Conservation (phyloP, 805 yeast genomes). For the Candida boidinii region DNA sequence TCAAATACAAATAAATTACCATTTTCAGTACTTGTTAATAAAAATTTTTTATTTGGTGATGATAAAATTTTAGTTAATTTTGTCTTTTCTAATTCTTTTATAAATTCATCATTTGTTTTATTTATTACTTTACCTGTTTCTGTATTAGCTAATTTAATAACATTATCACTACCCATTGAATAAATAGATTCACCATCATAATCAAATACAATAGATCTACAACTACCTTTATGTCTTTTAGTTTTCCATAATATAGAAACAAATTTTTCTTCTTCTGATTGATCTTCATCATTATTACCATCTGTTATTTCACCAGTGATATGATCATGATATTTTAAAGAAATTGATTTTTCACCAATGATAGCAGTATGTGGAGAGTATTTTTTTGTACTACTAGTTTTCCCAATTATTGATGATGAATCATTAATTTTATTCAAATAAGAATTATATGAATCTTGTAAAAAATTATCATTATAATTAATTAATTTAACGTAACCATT, state of each 20-base stretch:
- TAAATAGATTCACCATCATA: conserved; percentile 50
- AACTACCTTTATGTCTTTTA: conserved; percentile 83
- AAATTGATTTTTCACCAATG: conserved; percentile 8
- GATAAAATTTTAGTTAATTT: conserved; percentile 34
- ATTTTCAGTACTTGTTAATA: conserved; percentile 58
- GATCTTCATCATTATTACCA: conserved; percentile 13
- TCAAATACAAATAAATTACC: conserved; percentile 64
- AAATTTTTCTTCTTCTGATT: conserved; percentile 16
- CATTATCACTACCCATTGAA: conserved; percentile 73
- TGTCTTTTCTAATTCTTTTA: conserved; percentile 4
- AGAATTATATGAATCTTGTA: conserved; percentile 32
- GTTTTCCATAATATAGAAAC: conserved; percentile 63
- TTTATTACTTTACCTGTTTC: conserved; percentile 68
- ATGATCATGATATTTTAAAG: background rate
- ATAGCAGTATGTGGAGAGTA: conserved; percentile 33
- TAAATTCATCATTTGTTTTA: conserved; percentile 27
- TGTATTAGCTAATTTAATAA: conserved; percentile 64
- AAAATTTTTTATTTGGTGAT: conserved; percentile 37
- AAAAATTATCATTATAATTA: conserved; percentile 41
- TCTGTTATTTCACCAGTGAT: too few relatives aligned
- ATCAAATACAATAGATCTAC: conserved; percentile 64
- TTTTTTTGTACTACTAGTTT: conserved; percentile 29
- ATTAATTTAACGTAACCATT: conserved; percentile 67
- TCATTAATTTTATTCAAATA: conserved; percentile 13
- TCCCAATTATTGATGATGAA: conserved; percentile 10